Percentiles rank a stretch among this genome's conserved stretches.
Conservation (phyloP, 495 filamentous ascomycete species). For the Lasiosphaeria miniovina region DNA sequence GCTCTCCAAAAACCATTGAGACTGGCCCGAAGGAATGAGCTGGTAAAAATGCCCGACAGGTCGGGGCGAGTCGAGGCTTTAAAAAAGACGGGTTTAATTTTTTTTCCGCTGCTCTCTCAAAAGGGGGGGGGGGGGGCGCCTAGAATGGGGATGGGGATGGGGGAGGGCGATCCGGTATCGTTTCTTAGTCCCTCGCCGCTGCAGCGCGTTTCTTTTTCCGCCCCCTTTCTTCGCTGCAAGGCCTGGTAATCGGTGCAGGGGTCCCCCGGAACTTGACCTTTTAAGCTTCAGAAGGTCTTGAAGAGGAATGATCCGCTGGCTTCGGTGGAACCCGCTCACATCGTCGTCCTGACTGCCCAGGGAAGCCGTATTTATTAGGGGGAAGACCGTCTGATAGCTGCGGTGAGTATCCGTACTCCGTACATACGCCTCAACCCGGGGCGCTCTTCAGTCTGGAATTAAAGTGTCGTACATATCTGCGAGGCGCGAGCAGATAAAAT, state of each 20-base stretch:
- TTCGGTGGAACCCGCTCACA: background rate
- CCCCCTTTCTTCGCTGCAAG: slow-evolving; percentile 16
- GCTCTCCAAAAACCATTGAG: slow-evolving; percentile 18
- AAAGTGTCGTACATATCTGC: slow-evolving; percentile 1
- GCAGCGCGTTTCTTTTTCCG: slow-evolving; percentile 14
- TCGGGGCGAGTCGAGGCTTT: slow-evolving; percentile 6
- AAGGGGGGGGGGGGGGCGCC: too few relatives aligned
- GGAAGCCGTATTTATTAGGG: too few relatives aligned
- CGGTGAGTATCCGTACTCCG: too few relatives aligned
- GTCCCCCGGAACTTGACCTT: slow-evolving; percentile 6
- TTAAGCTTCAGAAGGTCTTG: background rate
- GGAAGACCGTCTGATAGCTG: background rate
- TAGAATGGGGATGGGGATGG: too few relatives aligned
- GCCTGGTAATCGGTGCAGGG: slow-evolving; percentile 14
- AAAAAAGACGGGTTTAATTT: slow-evolving; percentile 6
- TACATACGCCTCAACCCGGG: background rate
- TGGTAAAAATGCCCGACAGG: background rate
- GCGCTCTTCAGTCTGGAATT: background rate
- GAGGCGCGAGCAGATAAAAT: background rate
- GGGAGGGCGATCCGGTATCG: too few relatives aligned
- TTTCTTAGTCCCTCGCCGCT: slow-evolving; percentile 5
- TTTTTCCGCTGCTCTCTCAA: slow-evolving; percentile 9
- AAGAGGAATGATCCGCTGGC: background rate
- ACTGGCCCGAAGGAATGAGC: background rate
- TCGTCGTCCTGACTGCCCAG: background rate